Evolutionary conservation across 2,329 filamentous ascomycete species (phyloP).

Genomic region (Nigrospora sphaerica): DNA sequence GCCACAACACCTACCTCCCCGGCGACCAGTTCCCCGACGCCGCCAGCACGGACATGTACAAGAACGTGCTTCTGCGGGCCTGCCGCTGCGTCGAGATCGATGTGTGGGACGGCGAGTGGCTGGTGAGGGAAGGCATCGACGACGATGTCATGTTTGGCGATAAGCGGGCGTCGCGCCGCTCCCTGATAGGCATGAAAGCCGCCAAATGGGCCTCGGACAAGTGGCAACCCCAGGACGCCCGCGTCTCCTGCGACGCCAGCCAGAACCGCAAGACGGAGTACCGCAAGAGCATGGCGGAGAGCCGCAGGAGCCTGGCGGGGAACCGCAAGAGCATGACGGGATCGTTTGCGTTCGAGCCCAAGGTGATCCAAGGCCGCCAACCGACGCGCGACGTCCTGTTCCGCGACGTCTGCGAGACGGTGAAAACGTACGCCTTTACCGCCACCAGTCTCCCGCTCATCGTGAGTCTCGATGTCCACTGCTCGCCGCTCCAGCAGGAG

Average conservation of each 20-base stretch:
- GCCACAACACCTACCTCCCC: slow-evolving; percentile 89
- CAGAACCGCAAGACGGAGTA: not conserved
- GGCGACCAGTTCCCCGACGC: slow-evolving; percentile 82
- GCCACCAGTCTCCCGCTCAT: slow-evolving; percentile 80
- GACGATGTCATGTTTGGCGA: slow-evolving; percentile 18
- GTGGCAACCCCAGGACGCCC: slow-evolving; percentile 32
- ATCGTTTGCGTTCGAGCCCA: slow-evolving; percentile 54
- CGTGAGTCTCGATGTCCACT: slow-evolving; percentile 88
- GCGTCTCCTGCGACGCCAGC: slow-evolving; percentile 35
- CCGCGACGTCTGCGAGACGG: slow-evolving; percentile 73
- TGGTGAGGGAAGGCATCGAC: slow-evolving; percentile 55
- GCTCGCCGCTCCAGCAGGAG: slow-evolving; percentile 69
- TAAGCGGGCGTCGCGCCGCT: no score
- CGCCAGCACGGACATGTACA: slow-evolving; percentile 83
- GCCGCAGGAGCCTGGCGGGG: slow-evolving; percentile 50
- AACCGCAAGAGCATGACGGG: slow-evolving; percentile 59
- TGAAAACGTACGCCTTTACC: slow-evolving; percentile 71
- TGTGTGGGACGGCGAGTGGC: slow-evolving; percentile 86
- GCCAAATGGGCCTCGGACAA: not conserved
- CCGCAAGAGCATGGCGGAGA: slow-evolving; percentile 29
- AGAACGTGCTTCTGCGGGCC: slow-evolving; percentile 72
- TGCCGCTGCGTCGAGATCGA: slow-evolving; percentile 92
- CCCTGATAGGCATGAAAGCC: no score
- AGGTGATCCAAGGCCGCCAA: slow-evolving; percentile 82
- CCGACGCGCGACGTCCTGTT: slow-evolving; percentile 84